A percentile compares a stretch with the other conserved stretches of the same genome.
phyloP scores from a whole-genome alignment of 164 flowering plant species.

The Umbilicus rupestris region DNA sequence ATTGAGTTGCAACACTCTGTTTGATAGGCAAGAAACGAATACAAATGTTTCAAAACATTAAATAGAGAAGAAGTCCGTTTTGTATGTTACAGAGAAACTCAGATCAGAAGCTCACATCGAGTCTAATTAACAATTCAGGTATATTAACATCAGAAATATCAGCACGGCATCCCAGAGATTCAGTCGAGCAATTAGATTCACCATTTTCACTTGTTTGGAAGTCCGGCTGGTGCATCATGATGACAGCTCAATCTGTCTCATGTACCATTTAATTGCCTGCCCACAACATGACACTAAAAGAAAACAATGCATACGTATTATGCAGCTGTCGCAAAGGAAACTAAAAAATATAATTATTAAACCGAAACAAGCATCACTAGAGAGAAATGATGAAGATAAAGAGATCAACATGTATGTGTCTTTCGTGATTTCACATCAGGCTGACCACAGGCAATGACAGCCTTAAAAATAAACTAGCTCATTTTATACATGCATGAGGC shows the following conservation, averaged over 20 bases:
- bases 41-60: not conserved
- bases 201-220: conserved; percentile 18
- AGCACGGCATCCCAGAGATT: conserved; percentile 35
- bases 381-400: not conserved
- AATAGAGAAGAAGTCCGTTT: not conserved
- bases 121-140: conserved; percentile 50
- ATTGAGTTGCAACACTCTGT: conserved; percentile 74
- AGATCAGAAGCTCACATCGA: conserved; percentile 47
- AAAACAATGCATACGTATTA: not conserved
- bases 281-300: not conserved
- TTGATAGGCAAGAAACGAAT: not conserved
- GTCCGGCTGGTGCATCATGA: conserved; percentile 18
- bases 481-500: too few species aligned
- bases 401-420: not conserved
- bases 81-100: not conserved
- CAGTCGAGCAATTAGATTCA: conserved; percentile 14
- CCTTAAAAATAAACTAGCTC: too few species aligned
- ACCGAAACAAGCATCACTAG: not conserved
- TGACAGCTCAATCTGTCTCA: not conserved
- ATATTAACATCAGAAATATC: conserved; percentile 53
- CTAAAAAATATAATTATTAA: not conserved
- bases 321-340: too few species aligned
- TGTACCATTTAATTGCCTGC: not conserved
- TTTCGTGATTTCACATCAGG: too few species aligned
- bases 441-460: too few species aligned